Conservation (phyloP, 768 basidiomycete genomes). For the Lanmaoa rubissima region DNA sequence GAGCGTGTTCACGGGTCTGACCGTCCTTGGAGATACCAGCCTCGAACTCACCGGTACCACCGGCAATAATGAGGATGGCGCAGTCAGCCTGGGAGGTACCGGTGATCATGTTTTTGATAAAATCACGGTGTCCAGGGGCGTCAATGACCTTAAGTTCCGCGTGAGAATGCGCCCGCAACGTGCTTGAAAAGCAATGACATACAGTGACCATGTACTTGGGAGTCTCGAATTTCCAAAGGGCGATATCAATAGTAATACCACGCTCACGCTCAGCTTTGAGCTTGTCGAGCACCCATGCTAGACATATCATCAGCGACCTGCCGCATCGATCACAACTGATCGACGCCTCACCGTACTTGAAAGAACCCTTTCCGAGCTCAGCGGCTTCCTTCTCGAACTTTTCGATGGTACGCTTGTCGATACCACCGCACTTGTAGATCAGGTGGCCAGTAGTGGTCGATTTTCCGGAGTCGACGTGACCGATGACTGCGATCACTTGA, state of each 20-base stretch:
- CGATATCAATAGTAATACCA: slow-evolving; percentile 99
- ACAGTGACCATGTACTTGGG: slow-evolving; percentile 94
- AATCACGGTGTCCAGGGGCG: slow-evolving; percentile 99
- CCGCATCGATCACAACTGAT: slow-evolving; percentile 14
- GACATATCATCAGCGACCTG: slow-evolving; percentile 29
- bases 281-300: slow-evolving; percentile 99
- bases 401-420: slow-evolving; percentile 99
- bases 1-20: slow-evolving; percentile 99
- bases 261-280: slow-evolving; percentile 99
- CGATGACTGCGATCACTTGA: slow-evolving; percentile 69
- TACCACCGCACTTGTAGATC: slow-evolving; percentile 99
- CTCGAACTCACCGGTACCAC: slow-evolving; percentile 99
- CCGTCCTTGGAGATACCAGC: slow-evolving; percentile 99
- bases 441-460: slow-evolving; percentile 99
- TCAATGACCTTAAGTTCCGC: slow-evolving; percentile 80
- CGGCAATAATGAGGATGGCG: slow-evolving; percentile 98
- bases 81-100: slow-evolving; percentile 99
- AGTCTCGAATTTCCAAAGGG: slow-evolving; percentile 99
- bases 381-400: slow-evolving; percentile 99
- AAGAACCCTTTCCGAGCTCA: slow-evolving; percentile 99
- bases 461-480: slow-evolving; percentile 99
- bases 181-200: slow-evolving; percentile 31
- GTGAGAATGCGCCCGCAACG: not conserved
- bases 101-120: slow-evolving; percentile 99
- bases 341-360: slow-evolving; percentile 81